Conservation (phyloP, 176 grass and related monocot species). For the Metroxylon sagu region DNA sequence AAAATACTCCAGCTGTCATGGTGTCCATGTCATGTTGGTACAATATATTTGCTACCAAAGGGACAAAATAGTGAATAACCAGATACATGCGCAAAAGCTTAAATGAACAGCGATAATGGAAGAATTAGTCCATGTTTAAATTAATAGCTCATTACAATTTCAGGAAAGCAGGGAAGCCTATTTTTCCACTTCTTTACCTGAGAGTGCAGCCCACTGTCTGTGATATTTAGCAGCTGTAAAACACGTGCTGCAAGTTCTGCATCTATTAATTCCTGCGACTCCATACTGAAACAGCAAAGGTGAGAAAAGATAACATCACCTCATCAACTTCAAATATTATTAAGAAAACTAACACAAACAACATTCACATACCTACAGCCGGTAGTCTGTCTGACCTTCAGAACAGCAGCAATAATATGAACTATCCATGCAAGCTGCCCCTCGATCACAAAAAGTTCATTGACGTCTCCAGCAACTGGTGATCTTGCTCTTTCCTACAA, state of each 20-base stretch:
- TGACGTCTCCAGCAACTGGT: constrained; percentile 54
- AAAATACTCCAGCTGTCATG: too few relatives aligned
- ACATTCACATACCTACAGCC: constrained; percentile 58
- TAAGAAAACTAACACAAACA: constrained; percentile 11
- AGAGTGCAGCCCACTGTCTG: constrained; percentile 60
- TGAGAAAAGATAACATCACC: constrained; percentile 7
- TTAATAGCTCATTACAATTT: too few relatives aligned
- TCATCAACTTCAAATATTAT: constrained; percentile 13
- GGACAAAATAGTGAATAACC: too few relatives aligned
- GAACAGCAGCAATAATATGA: constrained; percentile 92
- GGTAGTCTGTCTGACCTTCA: constrained; percentile 75
- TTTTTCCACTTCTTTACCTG: constrained; percentile 50
- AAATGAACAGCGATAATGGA: too few relatives aligned
- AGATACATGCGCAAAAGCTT: too few relatives aligned
- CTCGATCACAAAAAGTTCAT: constrained; percentile 82
- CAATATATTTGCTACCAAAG: too few relatives aligned
- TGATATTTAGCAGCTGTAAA: constrained; percentile 84
- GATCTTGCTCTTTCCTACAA: constrained; percentile 84
- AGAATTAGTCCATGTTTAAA: too few relatives aligned
- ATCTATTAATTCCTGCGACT: constrained; percentile 93
- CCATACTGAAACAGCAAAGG: constrained; percentile 49
- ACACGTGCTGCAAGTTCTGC: constrained; percentile 93
- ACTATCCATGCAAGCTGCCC: constrained; percentile 95
- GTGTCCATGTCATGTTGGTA: too few relatives aligned
- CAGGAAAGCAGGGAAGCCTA: constrained; percentile 1